Evolutionary conservation across 352 stramenopile species (phyloP).

Genomic region (Globisporangium camurandrum): DNA sequence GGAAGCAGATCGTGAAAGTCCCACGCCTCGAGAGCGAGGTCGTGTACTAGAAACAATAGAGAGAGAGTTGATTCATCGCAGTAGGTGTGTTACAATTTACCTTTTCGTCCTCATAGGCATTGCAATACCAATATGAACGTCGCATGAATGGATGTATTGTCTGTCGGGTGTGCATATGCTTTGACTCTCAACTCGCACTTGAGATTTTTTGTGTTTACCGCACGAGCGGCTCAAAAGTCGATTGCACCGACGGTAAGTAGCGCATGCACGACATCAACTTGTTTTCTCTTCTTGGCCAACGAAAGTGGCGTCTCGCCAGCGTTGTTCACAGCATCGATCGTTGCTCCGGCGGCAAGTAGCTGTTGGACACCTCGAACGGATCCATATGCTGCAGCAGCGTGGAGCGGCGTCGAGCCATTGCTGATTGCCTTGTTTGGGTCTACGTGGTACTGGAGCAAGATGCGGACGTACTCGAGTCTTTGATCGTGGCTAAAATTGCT

Average conservation of each 20-base stretch:
- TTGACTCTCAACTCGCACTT: too few species aligned
- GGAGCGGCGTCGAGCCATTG: background rate
- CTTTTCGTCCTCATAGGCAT: too few species aligned
- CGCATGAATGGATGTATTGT: too few species aligned
- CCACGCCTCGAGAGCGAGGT: constrained; percentile 34
- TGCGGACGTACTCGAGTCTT: background rate
- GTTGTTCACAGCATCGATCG: background rate
- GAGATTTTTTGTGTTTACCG: too few species aligned
- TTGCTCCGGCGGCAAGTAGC: background rate
- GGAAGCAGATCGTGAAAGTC: constrained; percentile 55
- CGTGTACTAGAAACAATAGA: constrained; percentile 22
- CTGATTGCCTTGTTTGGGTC: background rate
- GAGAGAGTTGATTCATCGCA: too few species aligned
- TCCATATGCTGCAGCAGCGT: background rate
- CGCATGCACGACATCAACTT: too few species aligned
- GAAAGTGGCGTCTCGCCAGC: background rate
- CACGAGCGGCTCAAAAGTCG: too few species aligned
- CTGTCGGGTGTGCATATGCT: too few species aligned
- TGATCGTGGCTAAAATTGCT: background rate
- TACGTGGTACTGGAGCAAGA: background rate
- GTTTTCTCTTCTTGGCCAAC: background rate
- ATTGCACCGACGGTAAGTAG: too few species aligned
- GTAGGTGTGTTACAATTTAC: too few species aligned
- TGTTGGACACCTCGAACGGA: background rate
- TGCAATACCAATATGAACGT: too few species aligned